Conservation (phyloP, 1,284 basidiomycete genomes). For the Kwoniella shivajii region DNA sequence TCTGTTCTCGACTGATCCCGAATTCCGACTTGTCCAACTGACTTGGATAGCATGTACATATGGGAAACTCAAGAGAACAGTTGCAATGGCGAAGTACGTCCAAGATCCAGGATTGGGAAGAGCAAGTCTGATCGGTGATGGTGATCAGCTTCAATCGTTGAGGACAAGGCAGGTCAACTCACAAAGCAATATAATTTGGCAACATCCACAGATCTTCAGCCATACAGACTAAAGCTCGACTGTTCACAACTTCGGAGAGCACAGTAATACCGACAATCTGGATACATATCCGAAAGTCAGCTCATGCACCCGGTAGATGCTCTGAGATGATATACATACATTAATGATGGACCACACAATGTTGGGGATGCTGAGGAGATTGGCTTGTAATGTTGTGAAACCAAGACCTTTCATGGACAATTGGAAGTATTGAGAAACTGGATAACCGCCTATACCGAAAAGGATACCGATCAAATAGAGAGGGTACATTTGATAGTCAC, state of each 20-base stretch:
- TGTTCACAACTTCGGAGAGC: constrained; percentile 26
- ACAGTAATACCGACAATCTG: constrained; percentile 32
- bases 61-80: constrained; percentile 22
- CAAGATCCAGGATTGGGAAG: constrained; percentile 16
- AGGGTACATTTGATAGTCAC: constrained; percentile 61
- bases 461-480: constrained; percentile 33
- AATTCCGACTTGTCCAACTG: constrained; percentile 23
- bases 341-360: constrained; percentile 54
- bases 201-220: constrained; percentile 33
- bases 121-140: neutral
- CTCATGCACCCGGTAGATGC: neutral
- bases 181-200: constrained; percentile 36
- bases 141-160: neutral
- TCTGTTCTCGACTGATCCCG: constrained; percentile 32
- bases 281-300: neutral
- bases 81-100: constrained; percentile 36
- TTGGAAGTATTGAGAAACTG: constrained; percentile 63
- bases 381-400: constrained; percentile 65
- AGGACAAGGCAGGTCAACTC: neutral
- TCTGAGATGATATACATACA: neutral
- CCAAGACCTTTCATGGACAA: constrained; percentile 65
- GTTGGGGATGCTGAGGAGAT: constrained; percentile 61
- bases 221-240: constrained; percentile 25
- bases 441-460: constrained; percentile 58
- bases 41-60: constrained; percentile 30